phyloP scores from a whole-genome alignment of 2,329 filamentous ascomycete genomes.

The Geosmithia flava region DNA sequence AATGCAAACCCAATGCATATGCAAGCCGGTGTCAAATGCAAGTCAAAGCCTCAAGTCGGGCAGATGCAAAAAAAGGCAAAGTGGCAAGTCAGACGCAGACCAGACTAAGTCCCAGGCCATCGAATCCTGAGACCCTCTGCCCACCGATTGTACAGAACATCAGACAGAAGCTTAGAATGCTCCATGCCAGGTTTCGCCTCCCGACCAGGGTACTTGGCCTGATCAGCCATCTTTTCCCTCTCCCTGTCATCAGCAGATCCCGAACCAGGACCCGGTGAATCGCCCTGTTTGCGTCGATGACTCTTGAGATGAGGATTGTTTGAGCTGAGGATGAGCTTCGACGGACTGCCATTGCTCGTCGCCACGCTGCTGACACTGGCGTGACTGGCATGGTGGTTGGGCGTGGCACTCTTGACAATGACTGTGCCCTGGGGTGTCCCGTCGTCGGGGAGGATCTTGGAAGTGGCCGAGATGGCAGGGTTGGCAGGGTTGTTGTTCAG shows the following conservation, averaged over 20 bases:
- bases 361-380: too few relatives aligned
- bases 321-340: constrained; percentile 64
- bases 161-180: constrained; percentile 77
- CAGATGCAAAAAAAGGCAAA: background rate
- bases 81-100: too few relatives aligned
- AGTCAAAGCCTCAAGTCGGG: too few relatives aligned
- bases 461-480: background rate
- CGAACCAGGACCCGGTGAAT: constrained; percentile 14
- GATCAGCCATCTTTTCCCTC: constrained; percentile 32
- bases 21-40: too few relatives aligned
- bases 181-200: constrained; percentile 65
- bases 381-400: background rate
- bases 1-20: background rate
- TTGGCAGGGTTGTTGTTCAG: constrained; percentile 16
- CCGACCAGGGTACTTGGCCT: constrained; percentile 42
- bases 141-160: constrained; percentile 88
- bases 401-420: constrained; percentile 33
- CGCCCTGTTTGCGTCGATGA: constrained; percentile 54
- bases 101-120: constrained; percentile 39
- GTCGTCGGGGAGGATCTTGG: constrained; percentile 23
- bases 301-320: constrained; percentile 78
- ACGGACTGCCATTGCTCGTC: constrained; percentile 21
- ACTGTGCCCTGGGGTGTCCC: constrained; percentile 42
- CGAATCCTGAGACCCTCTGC: constrained; percentile 65
- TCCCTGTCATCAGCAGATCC: constrained; percentile 14